A percentile compares a stretch with the other conserved stretches of the same genome.
phyloP scores from a whole-genome alignment of 176 grass and related monocot genomes.

The Elaeis guineensis region DNA sequence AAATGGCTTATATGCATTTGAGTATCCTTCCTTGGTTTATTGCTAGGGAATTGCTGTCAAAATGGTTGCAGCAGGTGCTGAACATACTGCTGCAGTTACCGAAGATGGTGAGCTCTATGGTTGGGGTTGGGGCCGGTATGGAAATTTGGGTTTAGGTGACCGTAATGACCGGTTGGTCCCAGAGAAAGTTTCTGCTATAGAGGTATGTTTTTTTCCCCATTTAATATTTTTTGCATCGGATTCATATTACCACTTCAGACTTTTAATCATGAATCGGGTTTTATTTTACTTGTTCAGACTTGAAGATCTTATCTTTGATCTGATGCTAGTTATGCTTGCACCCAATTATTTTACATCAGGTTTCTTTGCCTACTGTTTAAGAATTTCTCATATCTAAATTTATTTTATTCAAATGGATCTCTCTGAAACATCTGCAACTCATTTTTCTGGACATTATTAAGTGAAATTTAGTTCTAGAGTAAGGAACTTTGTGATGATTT shows the following conservation, averaged over 20 bases:
- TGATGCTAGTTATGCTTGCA: too few relatives aligned
- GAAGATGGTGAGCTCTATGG: slow-evolving; percentile 95
- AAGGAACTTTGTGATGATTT: too few relatives aligned
- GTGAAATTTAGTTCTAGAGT: neutral
- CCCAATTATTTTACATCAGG: too few relatives aligned
- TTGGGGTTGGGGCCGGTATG: slow-evolving; percentile 99
- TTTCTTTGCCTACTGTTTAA: neutral
- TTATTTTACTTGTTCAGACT: too few relatives aligned
- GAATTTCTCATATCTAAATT: too few relatives aligned
- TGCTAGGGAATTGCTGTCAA: slow-evolving; percentile 76
- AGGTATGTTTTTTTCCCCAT: slow-evolving; percentile 29
- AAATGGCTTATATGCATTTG: too few relatives aligned
- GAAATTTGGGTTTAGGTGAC: slow-evolving; percentile 94
- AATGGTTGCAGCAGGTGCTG: slow-evolving; percentile 96
- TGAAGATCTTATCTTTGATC: too few relatives aligned
- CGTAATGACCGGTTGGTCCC: slow-evolving; percentile 78
- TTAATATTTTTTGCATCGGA: too few relatives aligned
- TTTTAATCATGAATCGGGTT: too few relatives aligned
- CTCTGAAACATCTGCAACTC: neutral
- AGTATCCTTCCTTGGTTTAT: slow-evolving; percentile 1
- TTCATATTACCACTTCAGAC: too few relatives aligned
- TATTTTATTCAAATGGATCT: neutral
- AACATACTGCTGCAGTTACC: slow-evolving; percentile 93
- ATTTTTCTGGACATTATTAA: neutral
- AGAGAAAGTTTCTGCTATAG: slow-evolving; percentile 67